These are phyloP conservation scores for Nicotiana attenuata DNA, from an alignment of 257 asterid genomes.

Conservation along the genomic window DNA sequence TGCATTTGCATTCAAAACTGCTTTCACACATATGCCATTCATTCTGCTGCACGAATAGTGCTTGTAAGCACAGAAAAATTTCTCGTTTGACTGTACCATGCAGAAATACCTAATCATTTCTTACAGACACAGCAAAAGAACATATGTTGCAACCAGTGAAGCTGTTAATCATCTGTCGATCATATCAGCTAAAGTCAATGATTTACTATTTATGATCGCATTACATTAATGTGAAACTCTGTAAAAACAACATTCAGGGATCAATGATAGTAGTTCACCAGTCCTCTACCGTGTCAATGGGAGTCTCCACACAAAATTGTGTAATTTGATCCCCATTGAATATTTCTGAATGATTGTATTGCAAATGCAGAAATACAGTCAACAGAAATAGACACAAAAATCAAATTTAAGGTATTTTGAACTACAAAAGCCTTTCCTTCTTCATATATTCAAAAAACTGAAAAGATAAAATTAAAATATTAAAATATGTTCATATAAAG, in stretches of 20 bases:
- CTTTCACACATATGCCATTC: neutral
- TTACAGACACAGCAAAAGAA: neutral
- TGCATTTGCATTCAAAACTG: slow-evolving; percentile 5
- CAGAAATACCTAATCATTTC: neutral
- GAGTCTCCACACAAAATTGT: no score
- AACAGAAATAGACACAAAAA: no score
- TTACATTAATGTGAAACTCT: neutral
- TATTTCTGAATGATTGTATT: no score
- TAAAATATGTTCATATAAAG: no score
- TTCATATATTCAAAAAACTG: no score
- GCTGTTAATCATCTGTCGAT: neutral
- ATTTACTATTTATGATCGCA: neutral
- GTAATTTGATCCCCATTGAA: no score
- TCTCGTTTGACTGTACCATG: neutral
- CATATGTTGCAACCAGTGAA: neutral
- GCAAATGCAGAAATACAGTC: no score
- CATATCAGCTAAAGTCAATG: neutral
- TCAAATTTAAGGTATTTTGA: no score
- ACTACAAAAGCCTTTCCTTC: no score
- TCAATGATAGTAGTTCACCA: neutral
- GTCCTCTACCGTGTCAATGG: neutral
- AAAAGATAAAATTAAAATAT: no score
- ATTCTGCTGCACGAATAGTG: neutral
- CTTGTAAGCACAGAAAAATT: neutral
- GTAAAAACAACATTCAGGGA: neutral